Conservation (phyloP, 805 yeast species). For the Saturnispora besseyi region DNA sequence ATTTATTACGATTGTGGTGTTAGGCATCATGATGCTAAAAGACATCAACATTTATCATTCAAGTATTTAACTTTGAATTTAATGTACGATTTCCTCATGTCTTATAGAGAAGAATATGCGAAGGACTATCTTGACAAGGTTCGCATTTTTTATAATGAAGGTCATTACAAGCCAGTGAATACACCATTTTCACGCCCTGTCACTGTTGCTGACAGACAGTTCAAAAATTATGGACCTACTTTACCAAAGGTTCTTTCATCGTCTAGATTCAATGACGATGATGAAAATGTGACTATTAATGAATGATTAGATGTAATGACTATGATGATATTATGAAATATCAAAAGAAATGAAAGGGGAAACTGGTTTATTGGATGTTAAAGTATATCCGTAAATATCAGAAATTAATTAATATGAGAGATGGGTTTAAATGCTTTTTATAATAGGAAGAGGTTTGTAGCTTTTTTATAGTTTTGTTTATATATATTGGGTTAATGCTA, state of each 20-base stretch:
- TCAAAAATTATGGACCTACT: neutral
- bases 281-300: neutral
- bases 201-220: conserved; percentile 8
- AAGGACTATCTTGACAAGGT: conserved; percentile 25
- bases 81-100: conserved; percentile 26
- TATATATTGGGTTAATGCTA: neutral
- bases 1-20: conserved; percentile 28
- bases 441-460: neutral
- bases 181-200: conserved; percentile 14
- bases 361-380: neutral
- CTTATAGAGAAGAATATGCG: conserved; percentile 29
- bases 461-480: neutral
- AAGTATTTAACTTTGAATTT: conserved; percentile 20
- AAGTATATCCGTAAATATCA: too few relatives aligned
- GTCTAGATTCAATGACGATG: conserved; percentile 7
- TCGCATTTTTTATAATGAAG: conserved; percentile 23
- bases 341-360: neutral
- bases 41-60: conserved; percentile 25
- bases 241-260: conserved; percentile 13
- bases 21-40: conserved; percentile 16
- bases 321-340: neutral
- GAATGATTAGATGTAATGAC: neutral
- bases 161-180: conserved; percentile 23
- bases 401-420: too few relatives aligned
- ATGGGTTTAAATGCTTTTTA: neutral